Evolutionary conservation across 2,329 filamentous ascomycete species (phyloP), one percentile per base, ranked within the genome.

Genomic region (Byssochlamys sp.): DNA sequence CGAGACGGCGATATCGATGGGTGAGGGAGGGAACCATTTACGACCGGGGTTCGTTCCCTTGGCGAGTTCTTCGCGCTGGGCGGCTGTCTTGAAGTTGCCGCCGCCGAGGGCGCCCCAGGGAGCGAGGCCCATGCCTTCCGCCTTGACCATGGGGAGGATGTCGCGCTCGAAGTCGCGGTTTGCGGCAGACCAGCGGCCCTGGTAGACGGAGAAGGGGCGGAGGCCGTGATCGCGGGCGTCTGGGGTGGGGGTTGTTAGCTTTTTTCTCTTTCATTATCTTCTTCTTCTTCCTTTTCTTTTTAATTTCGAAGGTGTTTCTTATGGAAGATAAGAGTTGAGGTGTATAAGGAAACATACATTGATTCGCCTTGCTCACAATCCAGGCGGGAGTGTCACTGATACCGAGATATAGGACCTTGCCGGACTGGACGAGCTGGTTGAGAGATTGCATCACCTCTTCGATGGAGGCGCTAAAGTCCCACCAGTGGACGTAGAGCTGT

Each of bases 331-430:
- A 27, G 11, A 61, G 24, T 25, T 25, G 10, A n/a, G 19, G n/a
- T 12, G 12, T 7, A 12, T 49, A 49, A 48, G 28, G 5, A 19
- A 12, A n/a, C 73, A 59, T 66, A 68, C 68, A 86, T 67, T 85
- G 80, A 56, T 87, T 87, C 14, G 82, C 82, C 66, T 84, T 84
- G 65, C 78, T 80, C 10, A 87, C 84, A 19, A 87, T 71, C 86
- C 86, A 89, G 7, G 87, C 86, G 0, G 87, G 87, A 0, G 83
- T 84, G 63, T 89, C 85, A 49, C 80, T 84, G 69, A 88, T 78
- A 2, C 87, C 86, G 0, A 89, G 75, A 62, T 88, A 88, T 14
- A 85, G 73, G 0, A 89, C 84, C 63, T 88, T 88, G 19, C 85
- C 84, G 4, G 77, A 67, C 0, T 68, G 58, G 0, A 88, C 83